A percentile compares a stretch with the other conserved stretches of the same genome.
phyloP scores from a whole-genome alignment of 352 stramenopile genomes.

The Pilasporangium apinafurcum region DNA sequence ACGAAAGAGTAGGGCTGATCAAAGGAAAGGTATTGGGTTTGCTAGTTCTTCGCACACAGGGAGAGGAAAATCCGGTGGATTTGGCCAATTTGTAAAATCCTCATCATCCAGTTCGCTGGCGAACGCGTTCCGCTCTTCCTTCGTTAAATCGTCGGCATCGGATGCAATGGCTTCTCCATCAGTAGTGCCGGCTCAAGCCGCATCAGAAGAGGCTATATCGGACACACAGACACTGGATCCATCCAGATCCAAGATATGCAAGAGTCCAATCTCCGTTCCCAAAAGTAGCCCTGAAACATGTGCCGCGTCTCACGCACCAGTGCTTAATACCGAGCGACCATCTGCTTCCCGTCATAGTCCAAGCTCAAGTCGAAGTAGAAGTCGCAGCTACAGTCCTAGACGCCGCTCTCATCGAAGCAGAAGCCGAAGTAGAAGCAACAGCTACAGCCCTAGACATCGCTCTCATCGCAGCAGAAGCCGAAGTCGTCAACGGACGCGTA shows the following conservation, averaged over 20 bases:
- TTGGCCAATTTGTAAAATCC: slow-evolving; percentile 25
- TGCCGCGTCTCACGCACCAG: neutral
- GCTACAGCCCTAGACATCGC: slow-evolving; percentile 5
- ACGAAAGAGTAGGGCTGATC: slow-evolving; percentile 50
- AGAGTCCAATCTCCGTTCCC: too few species aligned
- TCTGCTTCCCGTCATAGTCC: slow-evolving; percentile 3
- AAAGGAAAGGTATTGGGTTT: slow-evolving; percentile 72
- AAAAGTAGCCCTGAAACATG: too few species aligned
- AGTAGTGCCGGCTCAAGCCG: neutral
- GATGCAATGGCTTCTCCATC: neutral
- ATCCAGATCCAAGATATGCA: too few species aligned
- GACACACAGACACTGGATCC: too few species aligned
- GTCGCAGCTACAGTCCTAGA: slow-evolving; percentile 5
- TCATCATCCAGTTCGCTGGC: slow-evolving; percentile 7
- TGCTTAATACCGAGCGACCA: neutral
- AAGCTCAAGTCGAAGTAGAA: slow-evolving; percentile 10
- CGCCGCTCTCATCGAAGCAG: slow-evolving; percentile 10
- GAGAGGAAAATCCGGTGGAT: neutral
- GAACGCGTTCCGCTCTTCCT: slow-evolving; percentile 10
- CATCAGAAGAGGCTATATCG: too few species aligned
- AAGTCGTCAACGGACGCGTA: neutral
- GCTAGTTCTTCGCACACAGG: slow-evolving; percentile 5
- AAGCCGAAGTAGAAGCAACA: slow-evolving; percentile 24
- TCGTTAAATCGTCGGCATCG: slow-evolving; percentile 12
- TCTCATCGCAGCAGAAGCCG: slow-evolving; percentile 7